Evolutionary conservation across 192 early-diverging fungal genomes (phyloP), one percentile per base, ranked within the genome.

Genomic region (Diversispora eburnea): DNA sequence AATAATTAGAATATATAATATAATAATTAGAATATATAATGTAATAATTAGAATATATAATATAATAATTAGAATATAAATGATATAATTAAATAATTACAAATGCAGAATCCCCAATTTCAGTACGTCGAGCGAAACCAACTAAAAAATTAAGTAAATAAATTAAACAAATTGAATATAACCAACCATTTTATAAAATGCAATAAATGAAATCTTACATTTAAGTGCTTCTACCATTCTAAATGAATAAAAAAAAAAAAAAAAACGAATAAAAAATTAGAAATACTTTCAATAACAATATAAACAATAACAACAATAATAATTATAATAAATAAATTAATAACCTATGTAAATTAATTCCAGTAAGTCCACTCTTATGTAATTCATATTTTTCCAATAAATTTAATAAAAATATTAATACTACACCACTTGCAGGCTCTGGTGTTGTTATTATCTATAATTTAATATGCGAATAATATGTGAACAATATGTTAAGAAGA

Each of bases 301-400:
- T 19, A n/a, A 17, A 42, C 3, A 12, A 13, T 22, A 7, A 25
- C 33, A 33, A 33, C 15, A 4, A 61, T 15, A 61, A 42, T 5
- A 62, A 41, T 39, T 3, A 62, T 39, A 13, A 2, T 4, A 17
- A 42, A 61, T 45, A 13, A 63, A 5, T 17, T 12, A 45, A 20
- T 7, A 19, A 45, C 64, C 93, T 88, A 78, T 98, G 95, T 15
- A 89, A 80, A 67, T 89, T 94, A 17, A 92, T 43, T 8, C 85
- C 82, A 2, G 86, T 85, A 17, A 82, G 78, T 3, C 88, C 89
- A 43, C 88, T 82, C 20, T 75, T 45, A n/a, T 77, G 79, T 13
- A 95, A 82, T 55, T 91, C 84, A 78, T 86, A 96, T 57, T 91
- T 86, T 78, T 98, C 96, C 62, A 95, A 76, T 41, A 94, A 86